These are phyloP conservation scores for Wickerhamiella lipophila DNA, from an alignment of 805 yeast species.

Conservation along the genomic window DNA sequence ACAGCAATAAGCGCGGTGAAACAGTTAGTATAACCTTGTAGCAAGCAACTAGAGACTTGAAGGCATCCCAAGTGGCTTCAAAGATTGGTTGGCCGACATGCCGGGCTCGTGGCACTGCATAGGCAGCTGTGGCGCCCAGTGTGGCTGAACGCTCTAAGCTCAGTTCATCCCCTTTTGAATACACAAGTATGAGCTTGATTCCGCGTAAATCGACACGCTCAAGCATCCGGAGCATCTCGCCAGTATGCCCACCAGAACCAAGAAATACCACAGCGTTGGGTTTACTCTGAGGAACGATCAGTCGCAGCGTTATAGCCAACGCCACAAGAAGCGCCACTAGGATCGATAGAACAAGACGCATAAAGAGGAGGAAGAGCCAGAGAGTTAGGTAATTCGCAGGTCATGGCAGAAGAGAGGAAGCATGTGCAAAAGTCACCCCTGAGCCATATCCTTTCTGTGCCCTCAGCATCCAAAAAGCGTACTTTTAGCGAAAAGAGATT, in stretches of 20 bases:
- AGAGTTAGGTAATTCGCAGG: background rate
- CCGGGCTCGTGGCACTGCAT: constrained; percentile 10
- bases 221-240: constrained; percentile 76
- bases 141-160: constrained; percentile 30
- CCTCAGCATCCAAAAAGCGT: constrained; percentile 1
- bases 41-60: constrained; percentile 29
- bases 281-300: background rate
- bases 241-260: constrained; percentile 96
- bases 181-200: constrained; percentile 28
- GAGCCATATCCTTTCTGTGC: constrained; percentile 1
- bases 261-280: constrained; percentile 39
- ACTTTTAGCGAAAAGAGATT: background rate
- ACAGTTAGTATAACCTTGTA: constrained; percentile 22
- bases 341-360: background rate
- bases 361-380: background rate
- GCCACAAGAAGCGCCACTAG: constrained; percentile 6
- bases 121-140: constrained; percentile 1
- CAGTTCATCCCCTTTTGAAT: constrained; percentile 40
- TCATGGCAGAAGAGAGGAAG: constrained; percentile 2
- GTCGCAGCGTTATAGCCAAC: background rate
- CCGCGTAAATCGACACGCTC: constrained; percentile 26
- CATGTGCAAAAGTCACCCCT: constrained; percentile 5
- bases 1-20: constrained; percentile 36
- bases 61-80: constrained; percentile 38
- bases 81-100: constrained; percentile 42